A percentile compares a stretch with the other conserved stretches of the same genome.
phyloP scores from a whole-genome alignment of 192 early-diverging fungal genomes.

The Rhizophagus prolifer region DNA sequence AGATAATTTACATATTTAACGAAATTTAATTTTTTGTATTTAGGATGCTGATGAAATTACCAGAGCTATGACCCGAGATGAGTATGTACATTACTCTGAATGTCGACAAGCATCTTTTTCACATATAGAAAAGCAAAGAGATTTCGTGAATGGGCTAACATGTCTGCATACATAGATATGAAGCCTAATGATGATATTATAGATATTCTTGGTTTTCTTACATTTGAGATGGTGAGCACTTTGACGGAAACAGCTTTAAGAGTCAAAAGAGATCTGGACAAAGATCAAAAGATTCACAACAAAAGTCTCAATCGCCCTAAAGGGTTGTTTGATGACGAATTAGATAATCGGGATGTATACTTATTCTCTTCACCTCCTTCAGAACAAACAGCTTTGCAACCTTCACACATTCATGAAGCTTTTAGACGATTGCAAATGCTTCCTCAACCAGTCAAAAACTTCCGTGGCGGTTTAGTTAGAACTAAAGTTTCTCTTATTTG shows the following conservation, averaged over 20 bases:
- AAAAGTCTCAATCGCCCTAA: constrained; percentile 28
- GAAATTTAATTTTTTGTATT: neutral
- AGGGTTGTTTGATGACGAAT: constrained; percentile 8
- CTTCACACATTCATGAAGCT: constrained; percentile 91
- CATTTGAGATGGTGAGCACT: constrained; percentile 90
- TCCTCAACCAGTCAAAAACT: constrained; percentile 75
- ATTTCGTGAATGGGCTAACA: constrained; percentile 94
- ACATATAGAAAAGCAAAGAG: constrained; percentile 91
- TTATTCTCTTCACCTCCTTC: constrained; percentile 80
- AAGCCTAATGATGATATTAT: constrained; percentile 92
- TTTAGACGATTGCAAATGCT: constrained; percentile 79
- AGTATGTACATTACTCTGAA: constrained; percentile 98
- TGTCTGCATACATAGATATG: constrained; percentile 84
- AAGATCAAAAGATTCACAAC: constrained; percentile 34
- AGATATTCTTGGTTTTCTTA: constrained; percentile 95
- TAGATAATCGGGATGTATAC: constrained; percentile 21
- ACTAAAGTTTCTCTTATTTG: constrained; percentile 75
- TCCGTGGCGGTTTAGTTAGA: constrained; percentile 70
- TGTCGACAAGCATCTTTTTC: constrained; percentile 99
- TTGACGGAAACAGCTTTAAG: constrained; percentile 85
- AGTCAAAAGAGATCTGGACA: constrained; percentile 69
- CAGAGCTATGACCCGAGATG: constrained; percentile 92
- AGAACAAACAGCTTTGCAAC: constrained; percentile 78
- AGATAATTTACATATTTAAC: neutral
- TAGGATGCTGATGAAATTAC: constrained; percentile 91